Evolutionary conservation across 2,329 filamentous ascomycete genomes (phyloP), one percentile per base, ranked within the genome.

Genomic region (Aureobasidium sp.): DNA sequence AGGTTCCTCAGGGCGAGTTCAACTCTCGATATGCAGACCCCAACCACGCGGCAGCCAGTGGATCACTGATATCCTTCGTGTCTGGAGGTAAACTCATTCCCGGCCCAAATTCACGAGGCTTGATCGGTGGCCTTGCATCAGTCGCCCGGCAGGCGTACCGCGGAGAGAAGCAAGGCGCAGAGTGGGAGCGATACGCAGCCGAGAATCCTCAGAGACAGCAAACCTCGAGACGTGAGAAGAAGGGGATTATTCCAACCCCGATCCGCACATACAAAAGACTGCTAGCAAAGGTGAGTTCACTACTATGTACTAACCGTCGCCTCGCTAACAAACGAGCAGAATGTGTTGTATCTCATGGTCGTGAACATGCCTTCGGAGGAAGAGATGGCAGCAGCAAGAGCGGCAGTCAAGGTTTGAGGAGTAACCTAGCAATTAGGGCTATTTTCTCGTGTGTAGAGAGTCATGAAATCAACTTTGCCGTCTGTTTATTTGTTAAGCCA

Each of bases 21-120:
- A 25, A 65, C 69, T 81, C 78, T 3, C 73, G 79, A 29, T 81
- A 78, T 66, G 76, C 77, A 8, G 80, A 84, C 64, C 81, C 81
- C 0, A 80, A 76, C 63, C 77, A 83, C 64, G 75, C 80, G 0
- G 79, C 77, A 37, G 80, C 77, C 65, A 80, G 74, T 29, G 81
- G 81, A 2, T 76, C 75, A 6, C 68, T 82, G 9, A 66, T 82
- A 3, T 73, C 76, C 0, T 67, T 83, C 2, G 65, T 82, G 1
- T 80, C 76, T 0, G 81, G 80, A 1, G 80, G 80, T 0, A 20
- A 48, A 12, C 39, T 61, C 1, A 39, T 45, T 3, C 59, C 59
- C 8, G 59, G 39, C 25, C 47, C 59, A 9, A 52, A 61, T 8
- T 61, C 58, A 17, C 45, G 47, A 15, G 58, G 58, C 20, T 25